These are phyloP conservation scores for Suhomyces coccinellae DNA, from an alignment of 1,139 yeast genomes.

Conservation along the genomic window DNA sequence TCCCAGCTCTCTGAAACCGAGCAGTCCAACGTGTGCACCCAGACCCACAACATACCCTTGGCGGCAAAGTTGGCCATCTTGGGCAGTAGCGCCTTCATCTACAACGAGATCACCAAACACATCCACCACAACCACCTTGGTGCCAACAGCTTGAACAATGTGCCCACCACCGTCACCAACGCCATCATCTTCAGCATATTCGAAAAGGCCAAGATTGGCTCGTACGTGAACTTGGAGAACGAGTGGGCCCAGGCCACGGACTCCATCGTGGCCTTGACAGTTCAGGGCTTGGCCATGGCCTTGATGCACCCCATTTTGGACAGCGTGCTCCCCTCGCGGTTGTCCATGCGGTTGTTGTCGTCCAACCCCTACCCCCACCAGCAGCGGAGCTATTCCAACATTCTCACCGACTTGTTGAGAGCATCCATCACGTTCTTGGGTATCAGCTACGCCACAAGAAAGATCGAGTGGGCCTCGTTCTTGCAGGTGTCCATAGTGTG, in stretches of 20 bases:
- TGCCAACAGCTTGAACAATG: slow-evolving; percentile 8
- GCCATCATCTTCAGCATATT: slow-evolving; percentile 34
- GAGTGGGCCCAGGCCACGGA: slow-evolving; percentile 20
- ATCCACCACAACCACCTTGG: slow-evolving; percentile 48
- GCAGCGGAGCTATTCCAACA: slow-evolving; percentile 26
- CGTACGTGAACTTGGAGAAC: slow-evolving; percentile 9
- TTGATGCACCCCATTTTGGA: slow-evolving; percentile 63
- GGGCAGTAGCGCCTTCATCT: slow-evolving; percentile 46
- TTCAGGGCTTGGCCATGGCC: slow-evolving; percentile 67
- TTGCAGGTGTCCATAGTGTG: slow-evolving; percentile 75
- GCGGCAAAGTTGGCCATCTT: slow-evolving; percentile 33
- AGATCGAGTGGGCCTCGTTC: slow-evolving; percentile 76
- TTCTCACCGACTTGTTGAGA: slow-evolving; percentile 47
- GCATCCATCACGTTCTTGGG: slow-evolving; percentile 79
- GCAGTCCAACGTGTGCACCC: neutral
- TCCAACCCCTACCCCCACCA: slow-evolving; percentile 29
- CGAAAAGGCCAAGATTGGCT: slow-evolving; percentile 28
- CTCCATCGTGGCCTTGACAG: slow-evolving; percentile 27
- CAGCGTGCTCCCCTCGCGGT: slow-evolving; percentile 37
- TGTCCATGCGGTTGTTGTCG: slow-evolving; percentile 25
- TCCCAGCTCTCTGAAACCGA: neutral
- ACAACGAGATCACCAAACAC: slow-evolving; percentile 51
- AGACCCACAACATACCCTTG: slow-evolving; percentile 13
- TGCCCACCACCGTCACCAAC: slow-evolving; percentile 32
- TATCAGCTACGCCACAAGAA: slow-evolving; percentile 77